Percentiles rank a stretch among this genome's conserved stretches.
phyloP scores from a whole-genome alignment of 2,329 filamentous ascomycete genomes.

The Penicillium nordicum region DNA sequence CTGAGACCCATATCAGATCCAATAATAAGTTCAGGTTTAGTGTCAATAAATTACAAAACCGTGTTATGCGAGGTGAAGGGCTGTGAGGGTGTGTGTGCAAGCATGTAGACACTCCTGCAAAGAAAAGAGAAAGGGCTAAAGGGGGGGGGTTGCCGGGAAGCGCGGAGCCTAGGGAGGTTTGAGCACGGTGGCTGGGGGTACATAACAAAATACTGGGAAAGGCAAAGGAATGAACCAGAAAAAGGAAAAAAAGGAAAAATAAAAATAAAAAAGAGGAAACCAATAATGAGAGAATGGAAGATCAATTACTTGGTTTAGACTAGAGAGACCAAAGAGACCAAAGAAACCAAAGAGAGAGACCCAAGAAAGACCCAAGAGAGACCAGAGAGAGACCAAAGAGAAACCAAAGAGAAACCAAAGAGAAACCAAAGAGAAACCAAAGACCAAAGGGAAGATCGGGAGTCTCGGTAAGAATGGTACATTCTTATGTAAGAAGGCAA shows the following conservation, averaged over 20 bases:
- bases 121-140: slow-evolving; percentile 16
- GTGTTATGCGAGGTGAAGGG: slow-evolving; percentile 11
- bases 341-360: not conserved
- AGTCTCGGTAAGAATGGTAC: slow-evolving; percentile 19
- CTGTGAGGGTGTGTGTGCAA: slow-evolving; percentile 12
- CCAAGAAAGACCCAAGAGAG: not conserved
- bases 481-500: slow-evolving; percentile 13
- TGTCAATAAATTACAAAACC: slow-evolving; percentile 9
- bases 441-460: slow-evolving; percentile 8
- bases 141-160: slow-evolving; percentile 15
- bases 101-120: slow-evolving; percentile 22
- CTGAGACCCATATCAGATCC: slow-evolving; percentile 35
- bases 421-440: not conserved
- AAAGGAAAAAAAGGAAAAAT: not conserved
- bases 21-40: slow-evolving; percentile 33
- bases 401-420: not conserved
- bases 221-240: slow-evolving; percentile 28
- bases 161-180: slow-evolving; percentile 18
- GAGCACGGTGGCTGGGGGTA: slow-evolving; percentile 29
- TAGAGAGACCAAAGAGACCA: not conserved
- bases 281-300: slow-evolving; percentile 7
- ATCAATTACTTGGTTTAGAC: slow-evolving; percentile 18
- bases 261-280: not conserved
- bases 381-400: not conserved
- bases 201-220: slow-evolving; percentile 16